These are phyloP conservation scores for Rubia tinctorum DNA, from an alignment of 305 asterid genomes.

Conservation along the genomic window DNA sequence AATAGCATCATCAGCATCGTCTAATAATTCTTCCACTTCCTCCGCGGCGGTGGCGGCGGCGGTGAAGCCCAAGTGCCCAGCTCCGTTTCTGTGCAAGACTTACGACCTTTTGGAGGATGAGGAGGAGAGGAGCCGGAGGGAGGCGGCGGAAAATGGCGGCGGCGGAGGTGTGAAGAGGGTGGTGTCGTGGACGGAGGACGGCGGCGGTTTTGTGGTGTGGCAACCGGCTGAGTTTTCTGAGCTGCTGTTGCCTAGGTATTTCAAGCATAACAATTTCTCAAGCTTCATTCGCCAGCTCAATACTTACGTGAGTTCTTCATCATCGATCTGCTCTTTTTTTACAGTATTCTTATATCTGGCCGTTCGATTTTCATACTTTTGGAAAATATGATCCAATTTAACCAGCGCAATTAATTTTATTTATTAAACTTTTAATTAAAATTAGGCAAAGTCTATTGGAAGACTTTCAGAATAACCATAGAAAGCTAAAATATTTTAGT, in stretches of 20 bases:
- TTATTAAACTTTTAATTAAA: too few species aligned
- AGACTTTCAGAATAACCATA: too few species aligned
- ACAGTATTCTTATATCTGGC: too few species aligned
- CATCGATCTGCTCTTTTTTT: neutral
- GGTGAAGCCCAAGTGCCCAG: slow-evolving; percentile 41
- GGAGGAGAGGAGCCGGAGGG: slow-evolving; percentile 20
- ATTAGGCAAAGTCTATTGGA: too few species aligned
- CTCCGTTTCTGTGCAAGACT: slow-evolving; percentile 62
- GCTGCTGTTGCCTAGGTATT: slow-evolving; percentile 33
- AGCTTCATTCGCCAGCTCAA: slow-evolving; percentile 42
- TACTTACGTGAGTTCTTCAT: slow-evolving; percentile 30
- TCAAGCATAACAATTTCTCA: slow-evolving; percentile 39
- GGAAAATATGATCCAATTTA: too few species aligned
- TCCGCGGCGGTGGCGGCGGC: neutral
- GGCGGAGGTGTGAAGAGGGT: slow-evolving; percentile 17
- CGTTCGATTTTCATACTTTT: neutral
- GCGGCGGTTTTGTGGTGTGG: slow-evolving; percentile 35
- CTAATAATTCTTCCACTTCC: neutral
- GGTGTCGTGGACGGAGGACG: slow-evolving; percentile 46
- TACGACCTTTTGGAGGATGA: slow-evolving; percentile 53
- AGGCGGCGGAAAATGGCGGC: neutral
- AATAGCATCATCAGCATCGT: slow-evolving; percentile 8
- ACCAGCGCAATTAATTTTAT: too few species aligned
- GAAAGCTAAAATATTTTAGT: too few species aligned
- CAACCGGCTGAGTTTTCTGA: slow-evolving; percentile 31